Base-by-base conservation (phyloP, 331 rosid genomes). In the Stylosanthes scabra region DNA sequence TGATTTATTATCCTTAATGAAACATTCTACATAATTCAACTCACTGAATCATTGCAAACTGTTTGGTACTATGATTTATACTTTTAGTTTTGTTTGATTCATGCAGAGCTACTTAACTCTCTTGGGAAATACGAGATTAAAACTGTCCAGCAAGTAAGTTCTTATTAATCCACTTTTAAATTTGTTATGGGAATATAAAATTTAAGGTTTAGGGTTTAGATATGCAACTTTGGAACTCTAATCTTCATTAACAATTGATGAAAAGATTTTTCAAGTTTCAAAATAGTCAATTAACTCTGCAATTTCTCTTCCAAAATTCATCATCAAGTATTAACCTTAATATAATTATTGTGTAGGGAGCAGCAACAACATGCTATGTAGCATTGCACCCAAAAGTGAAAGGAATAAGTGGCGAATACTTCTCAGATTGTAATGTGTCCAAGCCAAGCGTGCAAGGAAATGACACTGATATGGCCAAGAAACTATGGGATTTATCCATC, bases 311-410 rank as follows among this genome's bases (percentile, higher is more conserved):
- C 8, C 7, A 34, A 34, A 34, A 34, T 34, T 34, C 25, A 20
- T 34, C 39, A 34, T 34, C 39, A 34, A 0, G 39, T 34, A 34
- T 34, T 34, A 34, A 34, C 39, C 39, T 34, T 34, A 34, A 34
- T 3, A 6, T 4, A 34, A 6, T 42, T 66, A 34, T 4, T 74
- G 46, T 74, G 46, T 55, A 90, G 97, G 94, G 94, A 70, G 92
- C 97, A 29, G 92, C 97, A 42, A 90, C 97, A 65, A 86, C 90
- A 16, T 88, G 97, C 77, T 88, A 90, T 41, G 83, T 83, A 37
- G 94, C 97, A 10, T 62, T 90, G 82, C 77, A 85, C 70, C 90
- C 90, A 14, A 84, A 85, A 55, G 87, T 78, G 58, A 68, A 54
- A 70, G 94, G 89, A 50, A 68, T 91, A 49, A 82, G 82, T 44